phyloP scores from a whole-genome alignment of 2,329 filamentous ascomycete genomes.

The Monosporascus sp. region DNA sequence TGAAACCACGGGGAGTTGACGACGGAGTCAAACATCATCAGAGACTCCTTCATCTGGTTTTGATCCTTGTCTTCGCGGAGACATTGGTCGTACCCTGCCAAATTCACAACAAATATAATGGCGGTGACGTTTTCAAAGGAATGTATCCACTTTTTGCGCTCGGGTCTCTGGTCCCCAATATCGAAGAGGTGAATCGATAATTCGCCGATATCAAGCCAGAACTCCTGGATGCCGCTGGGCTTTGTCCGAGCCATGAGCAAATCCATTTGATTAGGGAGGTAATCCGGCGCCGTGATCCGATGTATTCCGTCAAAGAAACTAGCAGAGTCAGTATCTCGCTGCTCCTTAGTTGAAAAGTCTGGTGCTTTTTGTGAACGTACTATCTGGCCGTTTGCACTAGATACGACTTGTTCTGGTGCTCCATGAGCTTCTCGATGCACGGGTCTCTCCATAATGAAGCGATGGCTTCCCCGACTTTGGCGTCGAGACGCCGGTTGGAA shows the following conservation, averaged over 20 bases:
- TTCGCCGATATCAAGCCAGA: conserved; percentile 90
- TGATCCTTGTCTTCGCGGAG: conserved; percentile 94
- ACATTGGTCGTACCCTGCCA: conserved; percentile 94
- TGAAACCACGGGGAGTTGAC: conserved; percentile 89
- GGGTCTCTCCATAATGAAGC: too few relatives aligned
- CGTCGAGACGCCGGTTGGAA: too few relatives aligned
- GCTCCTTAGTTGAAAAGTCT: too few relatives aligned
- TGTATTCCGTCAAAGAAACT: conserved; percentile 96
- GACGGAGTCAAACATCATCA: conserved; percentile 82
- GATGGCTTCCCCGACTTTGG: too few relatives aligned
- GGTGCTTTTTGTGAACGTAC: too few relatives aligned
- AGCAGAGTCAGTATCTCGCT: too few relatives aligned
- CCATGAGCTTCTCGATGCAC: too few relatives aligned
- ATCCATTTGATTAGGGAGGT: conserved; percentile 93
- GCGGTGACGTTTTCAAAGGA: conserved; percentile 98
- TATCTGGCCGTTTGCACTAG: too few relatives aligned
- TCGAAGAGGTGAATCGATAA: conserved; percentile 97
- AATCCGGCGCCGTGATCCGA: conserved; percentile 84
- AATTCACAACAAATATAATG: conserved; percentile 92
- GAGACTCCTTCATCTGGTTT: conserved; percentile 87
- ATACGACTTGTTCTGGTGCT: too few relatives aligned
- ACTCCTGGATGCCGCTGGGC: conserved; percentile 95
- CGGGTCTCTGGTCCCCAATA: conserved; percentile 89
- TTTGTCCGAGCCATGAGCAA: conserved; percentile 93
- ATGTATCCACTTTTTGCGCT: conserved; percentile 99